These are phyloP conservation scores for Tirmania nivea DNA, from an alignment of 495 filamentous ascomycete species.

Conservation along the genomic window DNA sequence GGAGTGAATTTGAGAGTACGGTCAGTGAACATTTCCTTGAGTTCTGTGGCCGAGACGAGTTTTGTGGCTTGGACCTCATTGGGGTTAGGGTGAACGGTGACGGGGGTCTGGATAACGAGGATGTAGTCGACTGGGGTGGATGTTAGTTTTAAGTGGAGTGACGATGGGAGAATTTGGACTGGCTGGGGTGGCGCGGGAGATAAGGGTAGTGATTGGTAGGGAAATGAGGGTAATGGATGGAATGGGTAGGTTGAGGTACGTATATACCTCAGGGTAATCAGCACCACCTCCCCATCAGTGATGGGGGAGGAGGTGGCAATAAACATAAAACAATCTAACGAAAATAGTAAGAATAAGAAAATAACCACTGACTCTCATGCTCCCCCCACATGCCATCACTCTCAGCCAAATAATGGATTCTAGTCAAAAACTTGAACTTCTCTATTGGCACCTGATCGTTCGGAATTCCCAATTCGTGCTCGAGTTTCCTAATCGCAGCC, in stretches of 20 bases:
- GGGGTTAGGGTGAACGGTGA: conserved; percentile 53
- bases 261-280: too few species aligned
- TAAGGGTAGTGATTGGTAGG: not conserved
- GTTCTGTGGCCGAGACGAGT: conserved; percentile 62
- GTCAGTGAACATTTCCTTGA: conserved; percentile 71
- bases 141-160: not conserved
- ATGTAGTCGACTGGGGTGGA: conserved; percentile 73
- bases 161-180: not conserved
- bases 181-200: not conserved
- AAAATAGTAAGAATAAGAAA: too few species aligned
- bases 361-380: conserved; percentile 60
- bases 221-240: not conserved
- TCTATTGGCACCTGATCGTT: conserved; percentile 74
- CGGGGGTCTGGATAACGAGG: conserved; percentile 87
- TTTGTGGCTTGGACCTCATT: conserved; percentile 74
- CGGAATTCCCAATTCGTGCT: conserved; percentile 89
- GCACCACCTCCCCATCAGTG: too few species aligned
- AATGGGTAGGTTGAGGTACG: too few species aligned
- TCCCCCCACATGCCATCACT: conserved; percentile 98
- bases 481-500: conserved; percentile 76
- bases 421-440: conserved; percentile 77
- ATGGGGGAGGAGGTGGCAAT: not conserved
- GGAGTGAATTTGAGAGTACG: conserved; percentile 69
- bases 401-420: conserved; percentile 95
- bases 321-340: not conserved